phyloP scores from a whole-genome alignment of 169 alveolate genomes.

The Plasmodium yoelii region DNA sequence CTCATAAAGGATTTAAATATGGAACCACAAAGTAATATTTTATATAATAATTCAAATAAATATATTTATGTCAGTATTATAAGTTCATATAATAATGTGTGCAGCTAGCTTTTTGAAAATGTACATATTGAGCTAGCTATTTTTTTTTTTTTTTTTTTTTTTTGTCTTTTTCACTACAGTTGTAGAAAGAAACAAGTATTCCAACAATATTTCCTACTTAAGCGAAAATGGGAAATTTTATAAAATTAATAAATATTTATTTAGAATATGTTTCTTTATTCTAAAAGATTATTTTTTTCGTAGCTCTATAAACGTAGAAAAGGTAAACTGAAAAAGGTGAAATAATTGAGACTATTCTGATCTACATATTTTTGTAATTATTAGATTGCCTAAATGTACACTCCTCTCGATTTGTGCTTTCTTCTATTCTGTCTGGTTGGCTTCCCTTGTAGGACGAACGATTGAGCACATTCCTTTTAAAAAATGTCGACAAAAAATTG shows the following conservation, averaged over 20 bases:
- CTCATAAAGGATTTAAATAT: conserved; percentile 7
- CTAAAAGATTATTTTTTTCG: conserved; percentile 31
- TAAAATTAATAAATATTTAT: conserved; percentile 27
- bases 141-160: not conserved
- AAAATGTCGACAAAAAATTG: conserved; percentile 14
- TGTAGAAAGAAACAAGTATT: conserved; percentile 28
- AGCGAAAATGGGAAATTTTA: conserved; percentile 17
- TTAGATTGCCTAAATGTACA: not conserved
- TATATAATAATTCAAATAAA: not conserved
- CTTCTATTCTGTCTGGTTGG: not conserved
- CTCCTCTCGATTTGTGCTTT: not conserved
- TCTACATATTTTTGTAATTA: not conserved
- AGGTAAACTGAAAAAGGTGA: conserved; percentile 6
- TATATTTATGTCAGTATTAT: not conserved
- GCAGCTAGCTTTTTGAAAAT: too few species aligned
- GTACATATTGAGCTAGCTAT: not conserved
- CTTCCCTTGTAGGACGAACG: conserved; percentile 11
- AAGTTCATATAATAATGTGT: too few species aligned
- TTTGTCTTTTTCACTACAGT: not conserved
- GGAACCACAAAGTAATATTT: conserved; percentile 34
- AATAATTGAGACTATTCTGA: not conserved
- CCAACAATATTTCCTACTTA: conserved; percentile 34
- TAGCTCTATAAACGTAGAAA: conserved; percentile 4
- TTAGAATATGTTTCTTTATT: conserved; percentile 6
- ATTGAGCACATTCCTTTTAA: conserved; percentile 3